These are phyloP conservation scores for Candida oleophila DNA, from an alignment of 805 yeast genomes.

Conservation along the genomic window DNA sequence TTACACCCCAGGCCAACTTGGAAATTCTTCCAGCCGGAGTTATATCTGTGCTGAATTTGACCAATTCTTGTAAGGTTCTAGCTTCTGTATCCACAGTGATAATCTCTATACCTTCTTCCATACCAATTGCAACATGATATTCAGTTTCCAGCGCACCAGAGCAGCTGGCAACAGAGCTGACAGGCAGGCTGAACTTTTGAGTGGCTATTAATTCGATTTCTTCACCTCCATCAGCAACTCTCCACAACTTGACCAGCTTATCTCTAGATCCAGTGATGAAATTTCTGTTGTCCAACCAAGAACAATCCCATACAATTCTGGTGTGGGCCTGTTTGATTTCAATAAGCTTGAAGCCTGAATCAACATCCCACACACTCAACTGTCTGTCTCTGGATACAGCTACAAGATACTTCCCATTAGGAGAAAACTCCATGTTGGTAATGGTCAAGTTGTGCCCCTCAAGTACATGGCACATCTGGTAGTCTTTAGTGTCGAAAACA, in stretches of 20 bases:
- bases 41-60: slow-evolving; percentile 32
- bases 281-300: slow-evolving; percentile 55
- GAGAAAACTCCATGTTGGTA: slow-evolving; percentile 77
- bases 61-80: slow-evolving; percentile 19
- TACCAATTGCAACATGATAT: slow-evolving; percentile 56
- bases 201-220: slow-evolving; percentile 34
- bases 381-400: slow-evolving; percentile 90
- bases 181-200: slow-evolving; percentile 52
- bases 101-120: slow-evolving; percentile 65
- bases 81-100: slow-evolving; percentile 36
- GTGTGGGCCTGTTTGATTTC: slow-evolving; percentile 73
- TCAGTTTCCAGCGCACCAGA: slow-evolving; percentile 15
- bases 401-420: slow-evolving; percentile 59
- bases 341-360: slow-evolving; percentile 32
- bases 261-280: slow-evolving; percentile 90
- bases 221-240: slow-evolving; percentile 33
- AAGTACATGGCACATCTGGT: slow-evolving; percentile 48
- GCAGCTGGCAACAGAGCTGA: slow-evolving; percentile 58
- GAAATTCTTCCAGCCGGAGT: slow-evolving; percentile 65
- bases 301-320: slow-evolving; percentile 93
- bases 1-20: slow-evolving; percentile 41
- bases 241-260: slow-evolving; percentile 75
- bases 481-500: slow-evolving; percentile 61
- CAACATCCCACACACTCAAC: slow-evolving; percentile 65
- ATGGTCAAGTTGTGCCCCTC: slow-evolving; percentile 81